Evolutionary conservation across 2,329 filamentous ascomycete species (phyloP).

Genomic region (Dactylellina parvicollis): DNA sequence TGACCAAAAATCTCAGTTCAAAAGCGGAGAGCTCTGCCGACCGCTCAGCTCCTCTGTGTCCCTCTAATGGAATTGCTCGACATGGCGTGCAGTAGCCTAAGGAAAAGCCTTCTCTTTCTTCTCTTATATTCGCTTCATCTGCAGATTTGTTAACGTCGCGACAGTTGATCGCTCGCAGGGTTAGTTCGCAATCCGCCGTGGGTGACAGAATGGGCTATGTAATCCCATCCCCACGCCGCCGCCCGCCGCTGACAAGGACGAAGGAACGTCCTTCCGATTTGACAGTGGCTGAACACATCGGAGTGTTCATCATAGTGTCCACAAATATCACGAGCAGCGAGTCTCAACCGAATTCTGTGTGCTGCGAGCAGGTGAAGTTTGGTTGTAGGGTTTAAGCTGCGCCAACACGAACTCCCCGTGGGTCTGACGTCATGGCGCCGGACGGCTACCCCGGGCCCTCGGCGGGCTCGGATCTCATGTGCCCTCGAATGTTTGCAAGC

Average conservation of each 20-base stretch:
- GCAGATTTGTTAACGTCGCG: not conserved
- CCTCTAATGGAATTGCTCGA: constrained; percentile 29
- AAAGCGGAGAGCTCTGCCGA: constrained; percentile 27
- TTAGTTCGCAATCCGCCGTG: too few relatives aligned
- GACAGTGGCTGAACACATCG: not conserved
- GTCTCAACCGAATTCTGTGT: not conserved
- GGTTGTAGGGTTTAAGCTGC: not conserved
- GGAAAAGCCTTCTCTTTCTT: not conserved
- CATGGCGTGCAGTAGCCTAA: not conserved
- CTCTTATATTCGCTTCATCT: not conserved
- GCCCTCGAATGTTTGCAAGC: not conserved
- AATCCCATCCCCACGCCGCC: too few relatives aligned
- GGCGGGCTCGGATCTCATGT: not conserved
- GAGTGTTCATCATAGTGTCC: too few relatives aligned
- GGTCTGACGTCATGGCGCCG: constrained; percentile 47
- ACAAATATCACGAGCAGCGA: too few relatives aligned
- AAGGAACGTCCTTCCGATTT: not conserved
- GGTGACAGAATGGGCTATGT: too few relatives aligned
- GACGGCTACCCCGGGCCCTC: not conserved
- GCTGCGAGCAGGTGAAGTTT: too few relatives aligned
- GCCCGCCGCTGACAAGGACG: too few relatives aligned
- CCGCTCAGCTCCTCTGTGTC: constrained; percentile 9
- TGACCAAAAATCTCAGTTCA: constrained; percentile 5
- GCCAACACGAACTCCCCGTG: not conserved
- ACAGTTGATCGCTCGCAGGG: not conserved